These are phyloP conservation scores for Ophiostoma himal-ulmi DNA, from an alignment of 2,329 filamentous ascomycete genomes.

Conservation along the genomic window DNA sequence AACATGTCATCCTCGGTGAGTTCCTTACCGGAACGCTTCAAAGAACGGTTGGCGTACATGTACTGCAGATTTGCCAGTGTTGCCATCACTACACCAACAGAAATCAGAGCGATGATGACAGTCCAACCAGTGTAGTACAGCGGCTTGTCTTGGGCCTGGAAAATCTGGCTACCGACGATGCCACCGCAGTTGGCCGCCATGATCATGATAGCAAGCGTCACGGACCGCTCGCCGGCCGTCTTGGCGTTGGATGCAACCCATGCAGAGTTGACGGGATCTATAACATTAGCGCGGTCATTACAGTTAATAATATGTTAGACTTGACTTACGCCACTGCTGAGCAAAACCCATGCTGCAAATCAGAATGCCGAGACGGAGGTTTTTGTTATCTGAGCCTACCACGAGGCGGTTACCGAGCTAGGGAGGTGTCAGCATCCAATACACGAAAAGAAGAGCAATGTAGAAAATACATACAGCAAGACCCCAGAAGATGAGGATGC, in stretches of 20 bases:
- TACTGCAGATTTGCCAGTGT: not conserved
- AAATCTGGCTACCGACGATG: constrained; percentile 20
- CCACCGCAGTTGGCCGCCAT: constrained; percentile 20
- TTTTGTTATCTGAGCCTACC: not conserved
- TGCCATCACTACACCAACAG: not conserved
- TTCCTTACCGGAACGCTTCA: not conserved
- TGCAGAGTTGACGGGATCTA: constrained; percentile 22
- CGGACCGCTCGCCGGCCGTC: constrained; percentile 18
- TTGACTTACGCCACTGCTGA: not conserved
- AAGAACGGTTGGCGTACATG: not conserved
- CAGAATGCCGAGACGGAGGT: not conserved
- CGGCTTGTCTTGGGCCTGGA: constrained; percentile 18
- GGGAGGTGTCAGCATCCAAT: not conserved
- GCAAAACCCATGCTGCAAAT: constrained; percentile 5
- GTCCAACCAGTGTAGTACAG: constrained; percentile 19
- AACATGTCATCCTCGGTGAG: not conserved
- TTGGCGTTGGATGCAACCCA: constrained; percentile 20
- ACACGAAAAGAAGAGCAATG: not conserved
- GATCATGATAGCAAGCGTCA: constrained; percentile 20
- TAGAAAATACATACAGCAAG: not conserved
- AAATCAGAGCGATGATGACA: not conserved
- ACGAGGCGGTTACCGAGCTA: not conserved
- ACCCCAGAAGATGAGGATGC: constrained; percentile 1
- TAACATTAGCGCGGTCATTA: constrained; percentile 21
- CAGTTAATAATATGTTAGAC: not conserved